Evolutionary conservation across 2,329 filamentous ascomycete species (phyloP).

Genomic region (Chaetomium sp.): DNA sequence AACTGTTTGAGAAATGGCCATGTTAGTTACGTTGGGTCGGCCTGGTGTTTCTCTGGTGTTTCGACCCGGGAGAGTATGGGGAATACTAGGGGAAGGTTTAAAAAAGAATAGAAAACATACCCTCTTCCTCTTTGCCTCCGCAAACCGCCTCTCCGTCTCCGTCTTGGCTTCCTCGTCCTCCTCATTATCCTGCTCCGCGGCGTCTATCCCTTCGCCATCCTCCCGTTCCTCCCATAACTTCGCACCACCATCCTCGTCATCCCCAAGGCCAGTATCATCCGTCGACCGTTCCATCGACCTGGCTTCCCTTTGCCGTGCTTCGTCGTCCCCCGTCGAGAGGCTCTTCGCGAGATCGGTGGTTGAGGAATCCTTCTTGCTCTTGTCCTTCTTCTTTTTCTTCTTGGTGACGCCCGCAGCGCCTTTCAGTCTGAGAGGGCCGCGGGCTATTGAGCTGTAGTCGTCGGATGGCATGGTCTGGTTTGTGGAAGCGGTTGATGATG

Average conservation of each 20-base stretch:
- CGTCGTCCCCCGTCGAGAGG: conserved; percentile 33
- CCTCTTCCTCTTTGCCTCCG: conserved; percentile 74
- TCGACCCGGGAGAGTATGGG: neutral
- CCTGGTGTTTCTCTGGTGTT: no score
- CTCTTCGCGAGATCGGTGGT: conserved; percentile 40
- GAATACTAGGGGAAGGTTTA: neutral
- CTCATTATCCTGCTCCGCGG: conserved; percentile 14
- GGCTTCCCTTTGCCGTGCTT: conserved; percentile 2
- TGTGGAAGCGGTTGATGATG: neutral
- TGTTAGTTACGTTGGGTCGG: neutral
- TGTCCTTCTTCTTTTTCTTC: conserved; percentile 60
- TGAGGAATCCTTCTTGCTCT: conserved; percentile 28
- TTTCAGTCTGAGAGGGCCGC: conserved; percentile 80
- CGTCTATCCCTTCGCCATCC: conserved; percentile 7
- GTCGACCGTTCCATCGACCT: conserved; percentile 18
- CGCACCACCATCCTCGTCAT: conserved; percentile 10
- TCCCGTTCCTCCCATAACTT: conserved; percentile 34
- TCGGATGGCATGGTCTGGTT: conserved; percentile 56
- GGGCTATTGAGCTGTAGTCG: conserved; percentile 61
- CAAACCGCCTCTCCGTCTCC: conserved; percentile 72
- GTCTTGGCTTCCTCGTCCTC: conserved; percentile 44
- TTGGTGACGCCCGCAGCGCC: conserved; percentile 47
- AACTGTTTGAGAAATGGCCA: conserved; percentile 45
- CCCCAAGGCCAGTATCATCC: conserved; percentile 16
- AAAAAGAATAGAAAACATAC: conserved; percentile 42